phyloP scores from a whole-genome alignment of 345 rosid genomes.

The Alliaria petiolata region DNA sequence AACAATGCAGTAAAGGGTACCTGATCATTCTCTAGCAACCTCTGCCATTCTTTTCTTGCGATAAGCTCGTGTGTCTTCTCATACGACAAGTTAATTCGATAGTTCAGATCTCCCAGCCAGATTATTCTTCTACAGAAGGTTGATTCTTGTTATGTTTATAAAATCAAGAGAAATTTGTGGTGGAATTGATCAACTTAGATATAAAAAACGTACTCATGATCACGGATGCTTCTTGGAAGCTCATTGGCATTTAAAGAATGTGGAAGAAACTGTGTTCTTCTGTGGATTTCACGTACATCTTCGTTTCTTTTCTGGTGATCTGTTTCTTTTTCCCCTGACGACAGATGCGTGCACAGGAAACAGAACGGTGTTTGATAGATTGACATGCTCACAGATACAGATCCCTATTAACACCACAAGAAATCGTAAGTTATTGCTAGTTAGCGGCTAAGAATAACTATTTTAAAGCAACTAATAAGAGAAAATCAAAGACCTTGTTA shows the following conservation, averaged over 20 bases:
- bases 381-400: constrained; percentile 91
- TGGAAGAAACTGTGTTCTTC: constrained; percentile 65
- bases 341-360: constrained; percentile 78
- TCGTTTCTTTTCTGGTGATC: constrained; percentile 80
- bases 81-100: constrained; percentile 74
- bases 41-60: constrained; percentile 60
- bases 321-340: constrained; percentile 87
- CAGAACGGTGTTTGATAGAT: constrained; percentile 83
- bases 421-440: neutral
- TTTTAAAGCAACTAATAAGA: neutral
- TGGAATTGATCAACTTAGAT: neutral
- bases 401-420: constrained; percentile 55
- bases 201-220: constrained; percentile 77
- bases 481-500: constrained; percentile 68
- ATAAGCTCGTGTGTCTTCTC: constrained; percentile 63
- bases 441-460: neutral
- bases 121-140: constrained; percentile 60
- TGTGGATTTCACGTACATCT: constrained; percentile 75
- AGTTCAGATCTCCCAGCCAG: constrained; percentile 95
- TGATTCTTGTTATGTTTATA: neutral
- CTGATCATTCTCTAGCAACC: constrained; percentile 80
- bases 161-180: neutral
- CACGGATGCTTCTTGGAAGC: constrained; percentile 61
- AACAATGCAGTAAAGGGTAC: constrained; percentile 34
- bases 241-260: constrained; percentile 34